These are phyloP conservation scores for Talaromyces verruculosus DNA, from an alignment of 2,329 filamentous ascomycete genomes.

Conservation along the genomic window DNA sequence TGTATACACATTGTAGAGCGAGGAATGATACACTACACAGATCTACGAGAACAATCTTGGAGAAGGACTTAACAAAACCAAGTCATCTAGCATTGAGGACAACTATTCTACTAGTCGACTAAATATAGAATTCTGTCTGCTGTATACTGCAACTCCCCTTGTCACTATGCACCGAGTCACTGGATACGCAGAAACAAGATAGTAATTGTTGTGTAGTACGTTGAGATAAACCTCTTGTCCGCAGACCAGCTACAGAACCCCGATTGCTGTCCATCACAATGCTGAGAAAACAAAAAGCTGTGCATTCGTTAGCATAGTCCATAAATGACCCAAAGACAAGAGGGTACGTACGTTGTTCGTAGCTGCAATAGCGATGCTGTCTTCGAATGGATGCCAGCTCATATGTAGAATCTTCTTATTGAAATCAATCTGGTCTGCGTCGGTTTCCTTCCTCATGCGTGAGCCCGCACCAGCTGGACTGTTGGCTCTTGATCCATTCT, in stretches of 20 bases:
- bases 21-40: background rate
- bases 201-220: background rate
- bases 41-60: background rate
- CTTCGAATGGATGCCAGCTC: conserved; percentile 99
- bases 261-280: conserved; percentile 49
- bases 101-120: conserved; percentile 18
- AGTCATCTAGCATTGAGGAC: conserved; percentile 19
- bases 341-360: conserved; percentile 88
- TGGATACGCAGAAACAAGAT: background rate
- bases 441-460: conserved; percentile 97
- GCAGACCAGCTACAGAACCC: conserved; percentile 10
- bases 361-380: conserved; percentile 98
- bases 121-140: conserved; percentile 14
- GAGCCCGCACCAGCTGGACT: conserved; percentile 87
- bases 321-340: background rate
- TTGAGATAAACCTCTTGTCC: background rate
- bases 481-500: conserved; percentile 80
- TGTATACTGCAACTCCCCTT: conserved; percentile 9
- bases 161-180: background rate
- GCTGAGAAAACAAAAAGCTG: conserved; percentile 78
- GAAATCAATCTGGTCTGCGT: conserved; percentile 98
- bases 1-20: too few relatives aligned
- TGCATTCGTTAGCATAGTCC: background rate
- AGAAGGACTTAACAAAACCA: background rate
- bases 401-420: conserved; percentile 99